Evolutionary conservation across 108 stramenopile species (phyloP).

Genomic region (Skeletonema marinoi): DNA sequence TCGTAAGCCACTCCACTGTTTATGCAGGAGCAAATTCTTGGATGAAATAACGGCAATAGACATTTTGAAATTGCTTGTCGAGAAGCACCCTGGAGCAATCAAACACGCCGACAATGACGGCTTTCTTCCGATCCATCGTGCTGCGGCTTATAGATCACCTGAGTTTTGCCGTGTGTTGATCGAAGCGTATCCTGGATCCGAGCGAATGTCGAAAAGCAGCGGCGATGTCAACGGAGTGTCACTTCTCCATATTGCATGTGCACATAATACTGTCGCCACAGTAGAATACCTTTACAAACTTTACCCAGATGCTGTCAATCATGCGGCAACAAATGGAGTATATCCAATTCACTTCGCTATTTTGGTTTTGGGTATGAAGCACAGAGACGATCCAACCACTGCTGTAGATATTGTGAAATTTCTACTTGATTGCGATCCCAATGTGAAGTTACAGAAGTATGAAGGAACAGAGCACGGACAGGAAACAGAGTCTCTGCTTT

Average conservation of each 20-base stretch:
- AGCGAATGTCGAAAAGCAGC: no score
- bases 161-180: neutral
- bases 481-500: no score
- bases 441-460: no score
- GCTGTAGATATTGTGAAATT: no score
- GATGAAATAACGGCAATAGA: neutral
- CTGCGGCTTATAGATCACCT: neutral
- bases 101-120: neutral
- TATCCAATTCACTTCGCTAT: neutral
- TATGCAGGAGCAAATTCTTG: neutral
- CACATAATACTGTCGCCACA: neutral
- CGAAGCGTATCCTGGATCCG: neutral
- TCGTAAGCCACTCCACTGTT: neutral
- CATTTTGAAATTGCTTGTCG: neutral
- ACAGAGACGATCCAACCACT: no score
- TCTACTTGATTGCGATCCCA: no score
- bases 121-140: constrained; percentile 1
- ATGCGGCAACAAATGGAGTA: neutral
- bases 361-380: no score
- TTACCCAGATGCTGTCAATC: no score
- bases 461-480: no score
- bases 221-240: no score
- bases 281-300: neutral
- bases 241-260: no score
- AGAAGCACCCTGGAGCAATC: neutral